These are phyloP conservation scores for Melastoma candidum DNA, from an alignment of 441 rosid genomes.

Conservation along the genomic window DNA sequence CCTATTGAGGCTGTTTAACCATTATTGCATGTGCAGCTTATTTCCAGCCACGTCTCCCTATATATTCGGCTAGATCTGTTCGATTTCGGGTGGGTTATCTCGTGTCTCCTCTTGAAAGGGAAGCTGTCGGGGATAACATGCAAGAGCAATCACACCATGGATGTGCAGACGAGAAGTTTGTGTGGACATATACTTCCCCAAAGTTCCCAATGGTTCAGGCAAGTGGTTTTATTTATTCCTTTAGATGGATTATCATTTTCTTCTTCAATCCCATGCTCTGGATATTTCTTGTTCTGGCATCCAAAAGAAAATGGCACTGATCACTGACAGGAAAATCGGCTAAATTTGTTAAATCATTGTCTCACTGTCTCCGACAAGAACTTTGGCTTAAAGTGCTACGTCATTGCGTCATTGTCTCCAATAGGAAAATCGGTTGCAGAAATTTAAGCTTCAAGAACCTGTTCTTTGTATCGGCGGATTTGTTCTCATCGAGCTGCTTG, in stretches of 20 bases:
- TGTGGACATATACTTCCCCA: constrained; percentile 29
- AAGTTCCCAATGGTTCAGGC: constrained; percentile 30
- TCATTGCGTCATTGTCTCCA: neutral
- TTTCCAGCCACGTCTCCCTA: constrained; percentile 28
- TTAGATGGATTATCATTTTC: no score
- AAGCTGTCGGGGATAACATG: neutral
- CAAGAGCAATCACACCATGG: constrained; percentile 6
- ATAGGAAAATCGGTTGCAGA: constrained; percentile 13
- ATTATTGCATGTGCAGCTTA: constrained; percentile 15
- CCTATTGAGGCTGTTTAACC: constrained; percentile 10
- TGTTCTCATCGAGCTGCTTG: constrained; percentile 17
- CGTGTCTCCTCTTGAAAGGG: constrained; percentile 8
- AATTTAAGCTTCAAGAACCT: constrained; percentile 17
- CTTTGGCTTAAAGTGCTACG: neutral
- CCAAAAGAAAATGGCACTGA: neutral
- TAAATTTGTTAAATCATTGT: neutral
- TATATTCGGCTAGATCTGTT: constrained; percentile 24
- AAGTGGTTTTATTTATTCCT: constrained; percentile 1
- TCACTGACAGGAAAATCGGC: neutral
- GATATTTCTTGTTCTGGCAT: constrained; percentile 3
- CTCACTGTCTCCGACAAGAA: neutral
- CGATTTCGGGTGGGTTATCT: constrained; percentile 24
- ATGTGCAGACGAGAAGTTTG: constrained; percentile 13
- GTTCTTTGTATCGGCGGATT: constrained; percentile 11
- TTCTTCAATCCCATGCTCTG: neutral